Base-by-base conservation (phyloP, 2,329 filamentous ascomycete genomes). In the Colletotrichum chlorophyti region DNA sequence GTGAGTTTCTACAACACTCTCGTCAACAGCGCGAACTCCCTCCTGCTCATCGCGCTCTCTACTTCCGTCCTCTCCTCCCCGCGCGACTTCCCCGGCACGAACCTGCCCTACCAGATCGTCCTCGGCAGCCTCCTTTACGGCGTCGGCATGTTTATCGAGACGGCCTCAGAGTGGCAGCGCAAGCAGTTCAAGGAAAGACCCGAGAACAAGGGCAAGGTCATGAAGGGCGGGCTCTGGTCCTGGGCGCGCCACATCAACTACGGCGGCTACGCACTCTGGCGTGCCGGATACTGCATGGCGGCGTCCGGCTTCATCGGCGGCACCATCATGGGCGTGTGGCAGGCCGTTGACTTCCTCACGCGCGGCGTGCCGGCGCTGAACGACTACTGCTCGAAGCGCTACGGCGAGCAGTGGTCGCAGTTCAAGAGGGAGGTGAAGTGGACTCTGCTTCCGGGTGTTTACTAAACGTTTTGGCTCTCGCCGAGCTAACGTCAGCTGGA, bases 101-200 rank as follows among this genome's bases (percentile, higher is more conserved):
- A 42, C 5, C 10, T 68, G 12, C 61, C 68, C 6, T 59, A 65
- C 19, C 52, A 68, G 5, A 65, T 84, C 19, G 69, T 83, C 15
- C 68, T 83, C 11, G 85, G 85, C 8, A 66, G 74, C 1, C 67
- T 69, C 0, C 63, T 85, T 41, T 89, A 83, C 66, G 67, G 72
- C 5, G 63, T 76, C 5, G 85, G 85, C 9, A 75, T 88, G 26
- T 54, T 75, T 5, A 73, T 82, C 5, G 86, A 89, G 70, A 77
- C 81, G 5, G 64, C 80, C 4, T 75, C 83, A 1, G 86, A 89
- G 71, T 65, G 80, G 24, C 86, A 89, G 70, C 78, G 86, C 53
- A 69, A 68, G 59, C 37, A 49, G 8, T 78, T 77, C 71, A 78
- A 78, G 69, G 63, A 66, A 24, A 59, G 65, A 5, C 66, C 70